Base-by-base conservation (phyloP, 352 stramenopile genomes). In the Lagenidium giganteum region DNA sequence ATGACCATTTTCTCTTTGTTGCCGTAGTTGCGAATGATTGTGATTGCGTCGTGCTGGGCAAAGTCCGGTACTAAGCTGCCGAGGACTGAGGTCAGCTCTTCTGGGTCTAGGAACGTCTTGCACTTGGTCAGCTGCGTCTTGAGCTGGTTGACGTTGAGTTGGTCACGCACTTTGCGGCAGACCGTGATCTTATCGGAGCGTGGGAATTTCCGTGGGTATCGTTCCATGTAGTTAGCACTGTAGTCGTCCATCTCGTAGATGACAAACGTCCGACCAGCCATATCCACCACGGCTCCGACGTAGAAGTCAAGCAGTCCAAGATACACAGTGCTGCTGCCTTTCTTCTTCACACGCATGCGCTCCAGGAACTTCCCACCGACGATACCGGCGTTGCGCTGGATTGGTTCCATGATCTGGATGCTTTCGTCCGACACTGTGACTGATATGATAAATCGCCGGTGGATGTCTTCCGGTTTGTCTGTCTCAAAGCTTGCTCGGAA, bases 211-310 rank as follows among this genome's bases (percentile, higher is more conserved):
- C 44, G 28, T n/a, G 60, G 37, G 25, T 81, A 72, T 6, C 50
- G 47, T 32, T 93, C 80, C 80, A 92, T 92, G 50, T 82, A 89
- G 38, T 85, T 85, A 33, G 77, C 70, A 35, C 72, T 90, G 59
- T 92, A 86, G 47, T 92, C 77, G 47, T 92, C 80, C 74, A 92
- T 86, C 52, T 92, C 79, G 34, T 76, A 84, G 21, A 92, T 71
- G 12, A 84, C 35, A 30, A 92, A 92, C 9, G 43, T 69, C 14
- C 68, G 74, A n/a, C 80, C 80, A 16, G 60, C 67, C 27, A 89
- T 79, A n/a, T 70, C 37, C 17, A 89, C 73, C 7, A 42, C 52
- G 17, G 77, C 76, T 22, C 80, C 80, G 16, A 92, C 62, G 51
- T 75, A 92, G 34, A 92, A 92, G 50, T 92, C 80, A 41, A 84